These are phyloP conservation scores for Crithidia sp. DNA, from an alignment of 208 protist species.

Conservation along the genomic window DNA sequence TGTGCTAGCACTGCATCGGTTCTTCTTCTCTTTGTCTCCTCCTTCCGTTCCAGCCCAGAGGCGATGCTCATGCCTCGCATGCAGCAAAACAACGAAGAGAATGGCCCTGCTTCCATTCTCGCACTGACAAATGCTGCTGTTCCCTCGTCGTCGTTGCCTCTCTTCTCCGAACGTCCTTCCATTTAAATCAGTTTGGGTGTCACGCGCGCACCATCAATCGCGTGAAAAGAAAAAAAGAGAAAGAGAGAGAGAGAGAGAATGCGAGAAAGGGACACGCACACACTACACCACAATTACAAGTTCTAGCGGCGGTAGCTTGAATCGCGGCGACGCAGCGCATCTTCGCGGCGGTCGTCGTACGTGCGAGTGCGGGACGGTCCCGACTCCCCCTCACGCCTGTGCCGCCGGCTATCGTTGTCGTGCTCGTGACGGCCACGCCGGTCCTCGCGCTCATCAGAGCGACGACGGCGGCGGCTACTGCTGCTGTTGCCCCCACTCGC, in stretches of 20 bases:
- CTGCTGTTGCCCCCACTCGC: slow-evolving; percentile 6
- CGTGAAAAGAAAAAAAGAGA: too few relatives aligned
- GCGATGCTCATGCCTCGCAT: too few relatives aligned
- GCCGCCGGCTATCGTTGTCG: slow-evolving; percentile 12
- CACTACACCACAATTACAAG: neutral
- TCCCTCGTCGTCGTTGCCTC: too few relatives aligned
- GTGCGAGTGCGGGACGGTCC: slow-evolving; percentile 15
- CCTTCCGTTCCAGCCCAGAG: neutral
- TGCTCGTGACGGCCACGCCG: slow-evolving; percentile 6
- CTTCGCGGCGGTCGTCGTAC: slow-evolving; percentile 64
- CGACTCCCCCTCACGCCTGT: slow-evolving; percentile 17
- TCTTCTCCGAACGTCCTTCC: too few relatives aligned
- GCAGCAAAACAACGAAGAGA: too few relatives aligned
- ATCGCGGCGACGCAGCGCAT: slow-evolving; percentile 47
- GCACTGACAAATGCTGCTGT: too few relatives aligned
- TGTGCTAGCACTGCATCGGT: neutral
- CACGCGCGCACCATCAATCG: too few relatives aligned
- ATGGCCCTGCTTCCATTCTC: too few relatives aligned
- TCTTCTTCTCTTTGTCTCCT: neutral
- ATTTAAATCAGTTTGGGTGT: too few relatives aligned
- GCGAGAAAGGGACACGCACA: too few relatives aligned
- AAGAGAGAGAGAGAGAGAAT: too few relatives aligned
- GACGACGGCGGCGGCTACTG: slow-evolving; percentile 16
- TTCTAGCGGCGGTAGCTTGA: slow-evolving; percentile 10
- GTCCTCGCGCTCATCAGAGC: slow-evolving; percentile 21